Percentiles rank a stretch among this genome's conserved stretches.
Evolutionary conservation across 2,329 filamentous ascomycete species (phyloP).

Genomic region (Lasiodiplodia sp.): DNA sequence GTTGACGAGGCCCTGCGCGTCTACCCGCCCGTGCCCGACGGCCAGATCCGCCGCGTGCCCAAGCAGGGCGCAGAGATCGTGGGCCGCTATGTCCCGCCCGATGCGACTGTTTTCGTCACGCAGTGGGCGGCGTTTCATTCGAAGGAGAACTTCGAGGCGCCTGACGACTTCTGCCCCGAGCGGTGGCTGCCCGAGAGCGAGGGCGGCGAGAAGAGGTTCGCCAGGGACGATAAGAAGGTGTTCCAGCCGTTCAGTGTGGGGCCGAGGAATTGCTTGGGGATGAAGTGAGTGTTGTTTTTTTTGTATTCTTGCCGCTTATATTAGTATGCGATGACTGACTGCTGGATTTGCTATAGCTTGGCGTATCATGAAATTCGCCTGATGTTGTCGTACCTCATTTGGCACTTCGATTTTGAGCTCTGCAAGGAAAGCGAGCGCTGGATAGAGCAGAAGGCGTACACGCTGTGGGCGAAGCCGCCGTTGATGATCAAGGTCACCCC

Average conservation of each 20-base stretch:
- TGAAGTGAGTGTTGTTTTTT: constrained; percentile 34
- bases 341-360: constrained; percentile 32
- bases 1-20: constrained; percentile 53
- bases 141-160: constrained; percentile 37
- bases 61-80: constrained; percentile 39
- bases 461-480: constrained; percentile 48
- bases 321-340: not conserved
- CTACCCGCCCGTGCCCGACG: constrained; percentile 52
- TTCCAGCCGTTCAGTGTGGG: constrained; percentile 40
- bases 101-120: constrained; percentile 31
- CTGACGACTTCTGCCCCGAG: constrained; percentile 41
- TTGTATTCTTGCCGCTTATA: not conserved
- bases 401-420: constrained; percentile 49
- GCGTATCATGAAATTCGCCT: constrained; percentile 48
- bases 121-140: constrained; percentile 40
- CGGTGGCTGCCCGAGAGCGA: constrained; percentile 40
- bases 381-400: constrained; percentile 31
- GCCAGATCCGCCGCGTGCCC: constrained; percentile 39
- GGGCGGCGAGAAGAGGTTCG: constrained; percentile 33
- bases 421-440: constrained; percentile 42
- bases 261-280: constrained; percentile 44
- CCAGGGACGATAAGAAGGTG: constrained; percentile 37
- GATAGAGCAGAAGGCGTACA: constrained; percentile 43
- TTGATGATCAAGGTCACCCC: constrained; percentile 43
- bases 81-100: constrained; percentile 35